phyloP scores from a whole-genome alignment of 306 rosid species.

The Morella rubra region DNA sequence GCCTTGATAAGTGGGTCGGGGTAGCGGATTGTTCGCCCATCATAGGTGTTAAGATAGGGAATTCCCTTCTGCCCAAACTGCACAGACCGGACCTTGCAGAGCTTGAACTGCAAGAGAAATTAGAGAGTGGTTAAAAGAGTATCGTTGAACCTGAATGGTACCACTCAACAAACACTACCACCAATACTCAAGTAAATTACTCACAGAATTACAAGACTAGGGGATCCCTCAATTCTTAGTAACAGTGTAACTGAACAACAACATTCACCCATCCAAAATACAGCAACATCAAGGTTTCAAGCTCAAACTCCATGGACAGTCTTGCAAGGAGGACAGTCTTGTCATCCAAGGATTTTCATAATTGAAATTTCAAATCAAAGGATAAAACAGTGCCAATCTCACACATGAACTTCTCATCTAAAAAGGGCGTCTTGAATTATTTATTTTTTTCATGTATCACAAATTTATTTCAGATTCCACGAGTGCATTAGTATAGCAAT shows the following conservation, averaged over 20 bases:
- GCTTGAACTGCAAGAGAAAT: conserved; percentile 56
- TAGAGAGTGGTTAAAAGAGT: neutral
- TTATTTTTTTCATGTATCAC: neutral
- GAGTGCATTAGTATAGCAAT: neutral
- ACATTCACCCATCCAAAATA: neutral
- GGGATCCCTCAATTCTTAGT: neutral
- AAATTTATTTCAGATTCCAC: neutral
- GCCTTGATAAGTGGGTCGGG: conserved; percentile 84
- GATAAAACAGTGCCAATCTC: neutral
- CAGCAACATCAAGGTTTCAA: neutral
- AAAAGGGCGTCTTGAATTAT: neutral
- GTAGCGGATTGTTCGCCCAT: conserved; percentile 85
- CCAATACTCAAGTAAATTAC: neutral
- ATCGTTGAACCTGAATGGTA: neutral
- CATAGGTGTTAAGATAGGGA: conserved; percentile 74
- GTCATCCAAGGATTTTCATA: neutral
- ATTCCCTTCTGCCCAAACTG: conserved; percentile 81
- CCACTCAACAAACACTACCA: neutral
- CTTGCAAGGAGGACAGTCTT: neutral
- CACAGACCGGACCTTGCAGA: conserved; percentile 76
- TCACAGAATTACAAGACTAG: neutral
- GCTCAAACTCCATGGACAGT: neutral
- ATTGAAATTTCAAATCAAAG: neutral
- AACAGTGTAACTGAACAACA: neutral
- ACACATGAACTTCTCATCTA: neutral